Evolutionary conservation across 306 rosid genomes (phyloP).

Genomic region (Ziziphus jujuba): DNA sequence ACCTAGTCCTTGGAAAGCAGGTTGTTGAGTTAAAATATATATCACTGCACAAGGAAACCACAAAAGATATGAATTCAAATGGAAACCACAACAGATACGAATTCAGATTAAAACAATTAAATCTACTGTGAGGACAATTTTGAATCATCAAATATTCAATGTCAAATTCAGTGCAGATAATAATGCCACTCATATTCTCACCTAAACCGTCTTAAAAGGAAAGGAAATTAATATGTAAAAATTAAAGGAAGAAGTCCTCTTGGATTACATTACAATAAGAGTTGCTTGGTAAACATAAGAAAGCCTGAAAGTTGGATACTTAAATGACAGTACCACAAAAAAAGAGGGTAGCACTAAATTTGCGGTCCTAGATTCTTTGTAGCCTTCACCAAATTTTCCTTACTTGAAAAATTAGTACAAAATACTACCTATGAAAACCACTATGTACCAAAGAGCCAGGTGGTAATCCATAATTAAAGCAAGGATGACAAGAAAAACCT

Average conservation of each 20-base stretch:
- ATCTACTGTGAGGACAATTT: constrained; percentile 15
- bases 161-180: neutral
- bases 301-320: neutral
- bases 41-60: constrained; percentile 52
- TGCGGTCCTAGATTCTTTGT: neutral
- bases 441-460: constrained; percentile 72
- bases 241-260: neutral
- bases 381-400: neutral
- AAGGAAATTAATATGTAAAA: constrained; percentile 15
- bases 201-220: neutral
- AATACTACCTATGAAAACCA: constrained; percentile 59
- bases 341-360: neutral
- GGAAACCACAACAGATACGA: constrained; percentile 18
- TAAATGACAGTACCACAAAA: neutral
- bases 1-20: constrained; percentile 74
- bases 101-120: constrained; percentile 13
- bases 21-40: constrained; percentile 76
- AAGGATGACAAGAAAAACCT: constrained; percentile 72
- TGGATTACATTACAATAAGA: neutral
- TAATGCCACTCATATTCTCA: neutral
- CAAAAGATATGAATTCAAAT: constrained; percentile 10
- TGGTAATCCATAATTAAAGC: constrained; percentile 73
- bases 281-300: neutral
- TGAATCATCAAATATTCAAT: constrained; percentile 15
- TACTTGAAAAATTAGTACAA: neutral